Evolutionary conservation across 805 yeast genomes (phyloP).

Genomic region (Ogataea nitratoaversa): DNA sequence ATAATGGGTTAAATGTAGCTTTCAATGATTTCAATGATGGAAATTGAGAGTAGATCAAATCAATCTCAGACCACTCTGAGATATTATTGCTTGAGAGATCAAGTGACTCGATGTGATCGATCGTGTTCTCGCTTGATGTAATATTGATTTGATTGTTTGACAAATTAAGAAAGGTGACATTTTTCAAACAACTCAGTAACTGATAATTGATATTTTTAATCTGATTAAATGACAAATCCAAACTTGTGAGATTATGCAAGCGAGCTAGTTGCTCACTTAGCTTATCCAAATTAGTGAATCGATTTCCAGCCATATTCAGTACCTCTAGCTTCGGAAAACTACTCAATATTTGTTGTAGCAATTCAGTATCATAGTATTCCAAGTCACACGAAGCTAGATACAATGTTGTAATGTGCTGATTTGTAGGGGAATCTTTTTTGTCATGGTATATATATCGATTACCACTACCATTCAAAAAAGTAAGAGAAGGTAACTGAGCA

Average conservation of each 20-base stretch:
- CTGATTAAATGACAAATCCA: conserved; percentile 38
- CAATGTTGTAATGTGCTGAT: conserved; percentile 12
- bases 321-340: conserved; percentile 15
- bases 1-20: conserved; percentile 52
- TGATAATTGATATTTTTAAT: conserved; percentile 23
- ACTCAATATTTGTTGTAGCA: conserved; percentile 1
- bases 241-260: conserved; percentile 1
- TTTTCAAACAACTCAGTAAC: conserved; percentile 8
- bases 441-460: conserved; percentile 35
- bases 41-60: conserved; percentile 34
- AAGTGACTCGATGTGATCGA: conserved; percentile 25
- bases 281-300: conserved; percentile 10
- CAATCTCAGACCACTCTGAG: conserved; percentile 44
- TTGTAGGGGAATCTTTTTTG: conserved; percentile 1
- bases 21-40: conserved; percentile 44
- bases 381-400: conserved; percentile 18
- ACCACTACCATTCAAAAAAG: conserved; percentile 49
- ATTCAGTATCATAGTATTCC: background rate
- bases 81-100: conserved; percentile 53
- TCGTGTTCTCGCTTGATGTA: background rate
- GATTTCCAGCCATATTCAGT: conserved; percentile 31
- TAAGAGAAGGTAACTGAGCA: conserved; percentile 33
- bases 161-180: conserved; percentile 29
- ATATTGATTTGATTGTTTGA: conserved; percentile 33
- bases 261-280: conserved; percentile 12